A percentile compares a stretch with the other conserved stretches of the same genome.
Conservation (phyloP, 306 rosid species). For the Malus asiatica region DNA sequence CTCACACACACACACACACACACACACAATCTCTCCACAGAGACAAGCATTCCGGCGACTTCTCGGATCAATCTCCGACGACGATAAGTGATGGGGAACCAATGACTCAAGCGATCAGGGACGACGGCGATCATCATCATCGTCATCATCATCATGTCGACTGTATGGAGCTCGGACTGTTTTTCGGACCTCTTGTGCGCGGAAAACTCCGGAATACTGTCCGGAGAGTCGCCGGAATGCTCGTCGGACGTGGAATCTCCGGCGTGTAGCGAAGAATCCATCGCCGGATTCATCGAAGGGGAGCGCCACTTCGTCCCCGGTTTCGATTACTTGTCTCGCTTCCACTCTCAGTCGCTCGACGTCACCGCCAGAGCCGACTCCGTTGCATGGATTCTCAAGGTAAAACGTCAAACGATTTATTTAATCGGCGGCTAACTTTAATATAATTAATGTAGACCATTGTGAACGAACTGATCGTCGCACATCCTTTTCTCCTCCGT, state of each 20-base stretch:
- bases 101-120: conserved; percentile 37
- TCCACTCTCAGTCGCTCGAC: conserved; percentile 54
- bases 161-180: conserved; percentile 62
- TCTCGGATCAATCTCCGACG: conserved; percentile 15
- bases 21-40: background rate
- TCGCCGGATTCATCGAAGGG: conserved; percentile 71
- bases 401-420: conserved; percentile 1
- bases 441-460: too few species aligned
- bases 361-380: conserved; percentile 70
- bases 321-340: conserved; percentile 54
- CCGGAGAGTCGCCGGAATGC: conserved; percentile 60
- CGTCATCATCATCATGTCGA: conserved; percentile 18
- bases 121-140: conserved; percentile 27
- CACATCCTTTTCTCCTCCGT: too few species aligned
- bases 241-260: conserved; percentile 50
- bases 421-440: background rate
- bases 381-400: conserved; percentile 98
- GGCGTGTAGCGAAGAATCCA: conserved; percentile 48
- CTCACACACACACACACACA: background rate
- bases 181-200: conserved; percentile 65
- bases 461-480: too few species aligned
- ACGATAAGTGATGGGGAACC: conserved; percentile 31
- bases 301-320: conserved; percentile 79
- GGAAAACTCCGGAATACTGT: conserved; percentile 57
- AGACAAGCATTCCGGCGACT: conserved; percentile 19